These are phyloP conservation scores for Isatis tinctoria DNA, from an alignment of 345 rosid genomes.

Conservation along the genomic window DNA sequence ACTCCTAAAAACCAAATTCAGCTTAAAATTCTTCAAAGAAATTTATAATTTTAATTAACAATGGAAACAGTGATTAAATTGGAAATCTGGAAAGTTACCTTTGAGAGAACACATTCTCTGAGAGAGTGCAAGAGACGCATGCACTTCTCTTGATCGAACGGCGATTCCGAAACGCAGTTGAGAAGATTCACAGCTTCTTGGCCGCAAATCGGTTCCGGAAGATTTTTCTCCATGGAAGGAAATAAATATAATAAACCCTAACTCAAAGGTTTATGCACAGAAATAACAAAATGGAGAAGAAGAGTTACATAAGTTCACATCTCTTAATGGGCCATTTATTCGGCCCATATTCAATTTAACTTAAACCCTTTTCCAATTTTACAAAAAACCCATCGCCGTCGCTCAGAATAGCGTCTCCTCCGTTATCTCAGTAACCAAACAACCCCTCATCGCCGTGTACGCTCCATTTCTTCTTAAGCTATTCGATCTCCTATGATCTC, in stretches of 20 bases:
- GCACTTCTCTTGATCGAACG: slow-evolving; percentile 64
- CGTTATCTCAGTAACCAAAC: background rate
- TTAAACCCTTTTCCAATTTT: background rate
- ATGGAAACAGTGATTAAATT: background rate
- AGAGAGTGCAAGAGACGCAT: slow-evolving; percentile 47
- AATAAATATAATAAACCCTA: background rate
- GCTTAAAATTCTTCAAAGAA: no score
- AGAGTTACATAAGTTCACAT: no score
- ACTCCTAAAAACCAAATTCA: no score
- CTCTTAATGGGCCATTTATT: background rate
- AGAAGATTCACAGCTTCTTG: slow-evolving; percentile 68
- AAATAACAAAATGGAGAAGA: background rate
- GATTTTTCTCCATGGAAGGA: slow-evolving; percentile 37
- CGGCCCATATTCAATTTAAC: background rate
- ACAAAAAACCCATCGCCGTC: slow-evolving; percentile 7
- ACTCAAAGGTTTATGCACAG: background rate
- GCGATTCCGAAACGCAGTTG: slow-evolving; percentile 66
- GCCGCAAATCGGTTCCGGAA: slow-evolving; percentile 48
- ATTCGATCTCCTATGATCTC: background rate
- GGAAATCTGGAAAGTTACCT: slow-evolving; percentile 38
- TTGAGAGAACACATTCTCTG: slow-evolving; percentile 59
- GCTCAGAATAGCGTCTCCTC: background rate
- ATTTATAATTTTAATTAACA: no score
- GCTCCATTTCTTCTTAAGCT: background rate
- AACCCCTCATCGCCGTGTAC: background rate